These are phyloP conservation scores for Dothistroma pini DNA, from an alignment of 2,329 filamentous ascomycete species.

Conservation along the genomic window DNA sequence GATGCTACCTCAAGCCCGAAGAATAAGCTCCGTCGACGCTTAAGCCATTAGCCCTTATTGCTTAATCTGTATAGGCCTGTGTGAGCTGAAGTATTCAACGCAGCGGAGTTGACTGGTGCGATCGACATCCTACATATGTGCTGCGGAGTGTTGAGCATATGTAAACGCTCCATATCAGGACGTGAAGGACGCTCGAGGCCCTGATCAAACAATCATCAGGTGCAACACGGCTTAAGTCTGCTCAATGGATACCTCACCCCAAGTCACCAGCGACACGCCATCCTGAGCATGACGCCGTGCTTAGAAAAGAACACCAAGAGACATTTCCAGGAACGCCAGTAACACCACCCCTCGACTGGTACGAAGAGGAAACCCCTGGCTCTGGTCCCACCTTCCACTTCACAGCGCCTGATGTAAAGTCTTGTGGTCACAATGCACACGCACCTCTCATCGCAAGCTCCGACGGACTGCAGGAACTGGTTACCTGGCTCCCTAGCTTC, in stretches of 20 bases:
- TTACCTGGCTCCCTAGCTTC: neutral
- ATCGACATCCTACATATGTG: neutral
- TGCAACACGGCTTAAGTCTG: neutral
- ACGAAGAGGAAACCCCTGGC: neutral
- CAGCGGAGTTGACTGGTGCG: neutral
- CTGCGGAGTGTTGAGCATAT: neutral
- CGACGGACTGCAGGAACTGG: neutral
- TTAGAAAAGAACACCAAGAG: neutral
- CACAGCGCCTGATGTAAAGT: neutral
- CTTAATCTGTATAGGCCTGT: no score
- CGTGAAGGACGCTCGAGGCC: neutral
- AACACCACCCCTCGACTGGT: neutral
- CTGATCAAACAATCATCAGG: neutral
- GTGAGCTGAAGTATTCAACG: neutral
- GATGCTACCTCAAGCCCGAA: neutral
- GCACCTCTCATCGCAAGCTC: neutral
- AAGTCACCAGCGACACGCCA: neutral
- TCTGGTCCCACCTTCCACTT: neutral
- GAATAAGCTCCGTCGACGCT: neutral
- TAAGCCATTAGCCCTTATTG: neutral
- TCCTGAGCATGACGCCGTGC: neutral
- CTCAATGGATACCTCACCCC: neutral
- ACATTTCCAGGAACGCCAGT: neutral
- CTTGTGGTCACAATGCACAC: neutral
- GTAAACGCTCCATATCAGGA: neutral